Base-by-base conservation (phyloP, 1,284 basidiomycete genomes). In the Coniophora puteana region DNA sequence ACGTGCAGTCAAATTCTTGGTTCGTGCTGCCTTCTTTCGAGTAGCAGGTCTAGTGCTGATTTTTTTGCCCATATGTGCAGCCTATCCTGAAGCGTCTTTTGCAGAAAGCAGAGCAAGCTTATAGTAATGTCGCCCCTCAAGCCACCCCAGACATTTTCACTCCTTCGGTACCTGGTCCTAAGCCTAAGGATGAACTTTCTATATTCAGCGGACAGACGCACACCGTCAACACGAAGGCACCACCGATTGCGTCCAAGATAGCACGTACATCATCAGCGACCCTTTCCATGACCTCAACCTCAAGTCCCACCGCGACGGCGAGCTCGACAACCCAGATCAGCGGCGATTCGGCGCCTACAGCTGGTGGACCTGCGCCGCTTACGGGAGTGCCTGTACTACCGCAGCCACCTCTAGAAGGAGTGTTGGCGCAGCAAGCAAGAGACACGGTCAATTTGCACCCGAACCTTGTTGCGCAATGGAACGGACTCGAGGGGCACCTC, bases 151-250 rank as follows among this genome's bases (percentile, higher is more conserved):
- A 83, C 55, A 80, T 83, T 22, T 83, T 85, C 58, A 64, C 65
- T 17, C 62, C 74, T 6, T 67, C 73, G 0, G 50, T 60, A n/a
- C 48, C 55, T 8, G 59, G 61, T 20, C 68, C 69, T 17, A 59
- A 60, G 38, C 44, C 50, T 1, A 69, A 74, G 38, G 83, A 87
- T 54, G 83, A 86, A 52, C 64, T 87, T 18, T 74, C 76, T 5
- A 83, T 87, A 29, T 85, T 87, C 57, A 76, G 80, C 44, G 83
- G 82, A n/a, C 74, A 76, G 48, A 83, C 76, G 8, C 75, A 80
- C 47, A 79, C 74, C 0, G 64, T 84, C 12, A 66, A 64, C 2
- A 76, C 69, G 0, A 77, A 74, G 44, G 54, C 51, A 1, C 40
- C 52, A 16, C 53, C 47, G 36, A 44, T 16, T 20, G n/a, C 41